These are phyloP conservation scores for Condylostoma magnum DNA, from an alignment of 169 alveolate species.

Conservation along the genomic window DNA sequence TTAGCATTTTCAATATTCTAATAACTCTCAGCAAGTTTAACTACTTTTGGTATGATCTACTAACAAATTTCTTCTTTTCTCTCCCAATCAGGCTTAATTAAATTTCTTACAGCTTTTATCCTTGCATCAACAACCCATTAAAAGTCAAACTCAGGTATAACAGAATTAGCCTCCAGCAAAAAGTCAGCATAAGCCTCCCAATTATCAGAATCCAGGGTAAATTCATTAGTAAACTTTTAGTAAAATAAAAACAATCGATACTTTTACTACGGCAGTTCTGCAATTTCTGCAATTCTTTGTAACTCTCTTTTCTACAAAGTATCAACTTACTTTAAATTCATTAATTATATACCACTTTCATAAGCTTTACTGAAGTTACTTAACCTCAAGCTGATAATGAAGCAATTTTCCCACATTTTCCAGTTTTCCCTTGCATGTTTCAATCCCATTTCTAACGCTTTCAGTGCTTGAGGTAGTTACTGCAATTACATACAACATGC, in stretches of 20 bases:
- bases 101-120: constrained; percentile 8
- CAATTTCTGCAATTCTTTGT: background rate
- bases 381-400: constrained; percentile 52
- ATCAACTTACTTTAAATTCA: background rate
- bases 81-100: constrained; percentile 1
- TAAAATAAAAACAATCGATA: background rate
- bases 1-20: background rate
- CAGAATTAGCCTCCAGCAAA: background rate
- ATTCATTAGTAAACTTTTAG: background rate
- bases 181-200: constrained; percentile 25
- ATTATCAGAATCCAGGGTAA: background rate
- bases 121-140: background rate
- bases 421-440: constrained; percentile 80
- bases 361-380: background rate
- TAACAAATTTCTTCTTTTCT: background rate
- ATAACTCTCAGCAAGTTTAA: background rate
- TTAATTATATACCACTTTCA: background rate
- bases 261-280: background rate
- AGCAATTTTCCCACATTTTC: constrained; percentile 87
- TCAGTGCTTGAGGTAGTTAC: constrained; percentile 82
- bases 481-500: constrained; percentile 77
- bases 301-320: background rate
- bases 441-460: constrained; percentile 83
- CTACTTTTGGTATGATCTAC: background rate
- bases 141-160: background rate